These are phyloP conservation scores for Torulaspora indica DNA, from an alignment of 805 yeast genomes.

Conservation along the genomic window DNA sequence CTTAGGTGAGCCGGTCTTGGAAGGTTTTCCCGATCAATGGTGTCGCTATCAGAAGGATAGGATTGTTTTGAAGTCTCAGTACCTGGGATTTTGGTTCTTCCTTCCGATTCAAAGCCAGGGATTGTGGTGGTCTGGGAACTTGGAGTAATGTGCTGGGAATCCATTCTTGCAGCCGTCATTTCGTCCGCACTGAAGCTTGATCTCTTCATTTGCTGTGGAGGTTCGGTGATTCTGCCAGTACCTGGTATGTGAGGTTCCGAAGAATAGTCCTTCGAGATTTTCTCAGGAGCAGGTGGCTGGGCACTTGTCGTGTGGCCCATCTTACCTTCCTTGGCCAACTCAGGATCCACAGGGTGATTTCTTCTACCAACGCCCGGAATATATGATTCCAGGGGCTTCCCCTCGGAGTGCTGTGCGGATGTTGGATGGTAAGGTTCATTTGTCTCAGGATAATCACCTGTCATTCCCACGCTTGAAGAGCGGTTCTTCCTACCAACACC, in stretches of 20 bases:
- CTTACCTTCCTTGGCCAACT: not conserved
- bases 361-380: conserved; percentile 5
- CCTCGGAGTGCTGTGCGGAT: not conserved
- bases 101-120: conserved; percentile 2
- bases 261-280: not conserved
- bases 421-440: not conserved
- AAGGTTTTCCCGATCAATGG: conserved; percentile 2
- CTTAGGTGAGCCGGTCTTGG: conserved; percentile 8
- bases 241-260: conserved; percentile 4
- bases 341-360: conserved; percentile 1
- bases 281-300: not conserved
- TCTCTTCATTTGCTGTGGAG: conserved; percentile 1
- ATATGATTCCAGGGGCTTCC: conserved; percentile 2
- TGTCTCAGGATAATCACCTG: not conserved
- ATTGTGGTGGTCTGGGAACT: conserved; percentile 1
- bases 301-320: not conserved
- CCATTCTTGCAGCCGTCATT: conserved; percentile 2
- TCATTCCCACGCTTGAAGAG: not conserved
- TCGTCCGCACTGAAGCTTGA: conserved; percentile 2
- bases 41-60: not conserved
- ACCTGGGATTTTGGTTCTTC: conserved; percentile 1
- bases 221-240: not conserved
- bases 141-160: conserved; percentile 4
- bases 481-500: conserved; percentile 4
- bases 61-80: not conserved